A percentile compares a stretch with the other conserved stretches of the same genome.
Evolutionary conservation across 306 rosid genomes (phyloP).

Genomic region (Benincasa hispida): DNA sequence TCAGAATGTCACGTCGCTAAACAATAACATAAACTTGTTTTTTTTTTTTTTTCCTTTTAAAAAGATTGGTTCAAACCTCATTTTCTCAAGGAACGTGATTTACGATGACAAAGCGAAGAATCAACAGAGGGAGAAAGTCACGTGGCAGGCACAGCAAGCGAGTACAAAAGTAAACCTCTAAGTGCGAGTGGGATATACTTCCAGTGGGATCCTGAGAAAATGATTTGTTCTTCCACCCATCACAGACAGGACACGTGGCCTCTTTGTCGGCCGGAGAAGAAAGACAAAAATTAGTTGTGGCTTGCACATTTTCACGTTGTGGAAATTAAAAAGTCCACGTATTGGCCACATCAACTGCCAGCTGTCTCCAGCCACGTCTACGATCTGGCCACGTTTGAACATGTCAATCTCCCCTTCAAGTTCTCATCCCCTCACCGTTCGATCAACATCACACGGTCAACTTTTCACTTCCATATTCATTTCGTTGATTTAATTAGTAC

Average conservation of each 20-base stretch:
- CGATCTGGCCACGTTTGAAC: conserved; percentile 11
- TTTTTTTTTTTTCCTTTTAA: no score
- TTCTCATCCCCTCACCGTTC: not conserved
- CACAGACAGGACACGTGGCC: conserved; percentile 6
- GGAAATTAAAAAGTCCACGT: conserved; percentile 2
- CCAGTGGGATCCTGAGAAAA: not conserved
- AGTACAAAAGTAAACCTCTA: not conserved
- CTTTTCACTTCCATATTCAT: not conserved
- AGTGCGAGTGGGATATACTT: not conserved
- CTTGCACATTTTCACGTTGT: conserved; percentile 6
- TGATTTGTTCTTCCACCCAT: not conserved
- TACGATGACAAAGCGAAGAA: not conserved
- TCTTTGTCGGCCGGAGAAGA: conserved; percentile 2
- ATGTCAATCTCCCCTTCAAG: not conserved
- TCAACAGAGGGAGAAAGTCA: not conserved
- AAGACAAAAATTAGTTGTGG: conserved; percentile 5
- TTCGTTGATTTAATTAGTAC: not conserved
- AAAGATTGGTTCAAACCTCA: not conserved
- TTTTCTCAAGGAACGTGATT: not conserved
- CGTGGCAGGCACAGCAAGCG: not conserved
- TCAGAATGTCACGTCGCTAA: not conserved
- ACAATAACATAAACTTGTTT: not conserved
- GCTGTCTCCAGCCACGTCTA: conserved; percentile 6
- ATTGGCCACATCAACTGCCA: conserved; percentile 9
- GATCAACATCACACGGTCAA: not conserved